Evolutionary conservation across 2,329 filamentous ascomycete species (phyloP), one percentile per base, ranked within the genome.

Genomic region (Verticillium tricorpus): DNA sequence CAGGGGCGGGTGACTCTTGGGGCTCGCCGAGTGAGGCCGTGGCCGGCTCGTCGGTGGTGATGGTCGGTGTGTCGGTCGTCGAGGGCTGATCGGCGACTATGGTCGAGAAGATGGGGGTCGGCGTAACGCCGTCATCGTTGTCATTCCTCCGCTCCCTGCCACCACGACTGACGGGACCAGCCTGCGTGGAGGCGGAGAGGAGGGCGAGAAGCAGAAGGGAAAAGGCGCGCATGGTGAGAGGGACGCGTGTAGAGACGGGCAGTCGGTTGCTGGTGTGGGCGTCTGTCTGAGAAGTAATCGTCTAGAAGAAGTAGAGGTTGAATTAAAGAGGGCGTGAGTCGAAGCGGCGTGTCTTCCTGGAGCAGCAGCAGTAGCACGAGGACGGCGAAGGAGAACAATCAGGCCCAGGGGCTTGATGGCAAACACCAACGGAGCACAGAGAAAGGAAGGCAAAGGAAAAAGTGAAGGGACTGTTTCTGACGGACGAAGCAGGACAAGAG

Each of bases 71-170:
- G 2, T 34, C 45, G 7, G n/a, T 32, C 15, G 59, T 19, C 14
- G n/a, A 8, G 40, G 59, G 56, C 9, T 58, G 57, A 17, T 59
- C 58, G 17, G 40, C 40, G 19, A 22, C 58, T 8, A 66, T 56
- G 28, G 64, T 66, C 9, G 61, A 58, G 37, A 66, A 66, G 32
- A 66, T 62, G 31, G 64, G 64, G 25, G 57, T 65, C 40, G 64
- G 64, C 4, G 64, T 63, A 19, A 45, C 37, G 17, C 60, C 63
- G 55, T 63, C 19, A 7, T 57, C 64, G 8, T 63, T 45, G 17
- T 66, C 60, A 25, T 2, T 12, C 58, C 59, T 31, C 61, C 62
- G 25, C 6, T 28, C 28, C 34, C 58, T 65, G 56, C 58, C 61
- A 14, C 31, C 60, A 58, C 63, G 64, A 50, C 63, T 65, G 45